Evolutionary conservation across 1,284 basidiomycete species (phyloP).

Genomic region (Cerrena zonata): DNA sequence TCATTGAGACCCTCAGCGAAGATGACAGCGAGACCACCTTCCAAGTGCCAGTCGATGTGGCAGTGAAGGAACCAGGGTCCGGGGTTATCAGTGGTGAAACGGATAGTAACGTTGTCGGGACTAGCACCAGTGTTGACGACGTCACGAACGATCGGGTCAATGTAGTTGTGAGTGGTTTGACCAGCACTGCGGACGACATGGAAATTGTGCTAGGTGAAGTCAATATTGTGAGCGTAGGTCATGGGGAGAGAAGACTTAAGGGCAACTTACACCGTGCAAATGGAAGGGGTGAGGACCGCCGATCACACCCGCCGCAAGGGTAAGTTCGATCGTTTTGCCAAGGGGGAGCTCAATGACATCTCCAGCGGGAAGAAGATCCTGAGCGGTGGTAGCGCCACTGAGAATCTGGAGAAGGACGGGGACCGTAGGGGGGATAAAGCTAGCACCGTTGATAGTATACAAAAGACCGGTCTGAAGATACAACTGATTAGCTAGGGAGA

Average conservation of each 20-base stretch:
- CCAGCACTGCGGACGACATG: slow-evolving; percentile 2
- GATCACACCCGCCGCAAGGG: slow-evolving; percentile 23
- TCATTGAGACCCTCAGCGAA: too few relatives aligned
- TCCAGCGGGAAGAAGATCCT: slow-evolving; percentile 26
- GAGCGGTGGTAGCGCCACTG: slow-evolving; percentile 23
- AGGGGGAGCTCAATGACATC: slow-evolving; percentile 23
- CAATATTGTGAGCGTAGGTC: background rate
- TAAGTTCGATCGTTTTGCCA: slow-evolving; percentile 30
- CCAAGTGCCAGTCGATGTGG: too few relatives aligned
- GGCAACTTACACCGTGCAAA: slow-evolving; percentile 29
- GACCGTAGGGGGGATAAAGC: slow-evolving; percentile 20
- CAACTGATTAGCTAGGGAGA: background rate
- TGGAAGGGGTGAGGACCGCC: slow-evolving; percentile 34
- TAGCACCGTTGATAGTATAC: slow-evolving; percentile 18
- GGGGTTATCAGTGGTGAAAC: too few relatives aligned
- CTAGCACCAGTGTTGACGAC: slow-evolving; percentile 12
- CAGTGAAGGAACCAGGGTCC: too few relatives aligned
- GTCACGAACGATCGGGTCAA: slow-evolving; percentile 26
- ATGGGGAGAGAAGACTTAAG: background rate
- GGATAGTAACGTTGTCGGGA: slow-evolving; percentile 22
- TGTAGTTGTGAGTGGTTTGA: slow-evolving; percentile 26
- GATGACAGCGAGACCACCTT: too few relatives aligned
- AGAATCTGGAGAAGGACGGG: slow-evolving; percentile 33
- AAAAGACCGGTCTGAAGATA: slow-evolving; percentile 2
- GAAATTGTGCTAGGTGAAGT: slow-evolving; percentile 1